Evolutionary conservation across 345 rosid species (phyloP).

Genomic region (Brassica incana): DNA sequence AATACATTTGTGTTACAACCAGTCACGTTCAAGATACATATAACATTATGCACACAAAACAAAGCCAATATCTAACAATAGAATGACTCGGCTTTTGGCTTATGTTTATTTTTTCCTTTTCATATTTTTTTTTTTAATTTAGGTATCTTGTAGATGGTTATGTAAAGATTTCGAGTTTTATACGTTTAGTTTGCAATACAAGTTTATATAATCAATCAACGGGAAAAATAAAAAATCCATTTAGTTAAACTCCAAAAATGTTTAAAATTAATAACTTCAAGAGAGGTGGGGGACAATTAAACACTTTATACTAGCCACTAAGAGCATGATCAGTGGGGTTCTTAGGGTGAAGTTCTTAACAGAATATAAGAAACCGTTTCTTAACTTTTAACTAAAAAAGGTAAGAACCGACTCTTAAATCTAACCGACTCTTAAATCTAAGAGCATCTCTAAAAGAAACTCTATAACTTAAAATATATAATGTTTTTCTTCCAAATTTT

Average conservation of each 20-base stretch:
- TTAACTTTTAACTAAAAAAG: too few species aligned
- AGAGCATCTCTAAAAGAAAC: too few species aligned
- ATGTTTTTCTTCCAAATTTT: too few species aligned
- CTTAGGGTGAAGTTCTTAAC: too few species aligned
- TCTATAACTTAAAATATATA: too few species aligned
- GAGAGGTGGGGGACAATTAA: not conserved
- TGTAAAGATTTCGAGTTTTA: too few species aligned
- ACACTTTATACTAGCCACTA: not conserved
- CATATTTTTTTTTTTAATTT: too few species aligned
- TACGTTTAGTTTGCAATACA: too few species aligned
- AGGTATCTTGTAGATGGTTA: not conserved
- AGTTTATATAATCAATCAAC: not conserved
- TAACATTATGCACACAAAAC: not conserved
- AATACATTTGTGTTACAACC: not conserved
- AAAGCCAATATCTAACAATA: not conserved
- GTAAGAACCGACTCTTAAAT: too few species aligned
- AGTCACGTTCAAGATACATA: not conserved
- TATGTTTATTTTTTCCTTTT: not conserved
- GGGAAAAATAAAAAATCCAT: not conserved
- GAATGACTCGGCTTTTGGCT: not conserved
- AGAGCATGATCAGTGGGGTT: too few species aligned
- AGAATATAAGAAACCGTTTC: too few species aligned
- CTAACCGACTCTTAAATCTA: too few species aligned
- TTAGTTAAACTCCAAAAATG: not conserved
- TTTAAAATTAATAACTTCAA: not conserved